phyloP scores from a whole-genome alignment of 352 stramenopile species.

The Phytopythium vexans region DNA sequence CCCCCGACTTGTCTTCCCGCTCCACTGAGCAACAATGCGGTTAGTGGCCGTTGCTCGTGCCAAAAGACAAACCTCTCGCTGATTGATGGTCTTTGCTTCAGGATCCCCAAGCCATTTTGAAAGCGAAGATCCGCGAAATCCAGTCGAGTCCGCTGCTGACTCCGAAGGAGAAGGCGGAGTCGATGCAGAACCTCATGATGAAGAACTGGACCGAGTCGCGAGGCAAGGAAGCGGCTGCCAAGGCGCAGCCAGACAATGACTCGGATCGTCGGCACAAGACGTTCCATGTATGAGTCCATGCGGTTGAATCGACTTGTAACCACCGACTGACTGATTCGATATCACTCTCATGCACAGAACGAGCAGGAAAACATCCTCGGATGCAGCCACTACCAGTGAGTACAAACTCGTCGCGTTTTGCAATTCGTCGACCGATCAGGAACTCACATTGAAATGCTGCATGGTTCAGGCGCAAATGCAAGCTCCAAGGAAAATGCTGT shows the following conservation, averaged over 20 bases:
- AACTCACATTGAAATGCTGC: not conserved
- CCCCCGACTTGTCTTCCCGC: slow-evolving; percentile 35
- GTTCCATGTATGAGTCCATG: slow-evolving; percentile 44
- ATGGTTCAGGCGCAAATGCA: slow-evolving; percentile 53
- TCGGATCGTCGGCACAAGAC: slow-evolving; percentile 40
- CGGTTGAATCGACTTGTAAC: not conserved
- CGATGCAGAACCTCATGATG: slow-evolving; percentile 86
- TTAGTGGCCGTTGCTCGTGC: slow-evolving; percentile 7
- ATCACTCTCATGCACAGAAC: slow-evolving; percentile 29
- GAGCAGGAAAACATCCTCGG: slow-evolving; percentile 62
- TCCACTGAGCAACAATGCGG: slow-evolving; percentile 53
- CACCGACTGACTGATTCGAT: not conserved
- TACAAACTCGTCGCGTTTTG: not conserved
- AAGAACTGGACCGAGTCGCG: slow-evolving; percentile 78
- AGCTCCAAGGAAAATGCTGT: slow-evolving; percentile 86
- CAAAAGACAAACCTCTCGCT: not conserved
- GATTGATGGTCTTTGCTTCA: slow-evolving; percentile 8
- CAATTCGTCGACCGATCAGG: not conserved
- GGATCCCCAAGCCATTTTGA: slow-evolving; percentile 55
- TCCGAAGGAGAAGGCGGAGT: slow-evolving; percentile 80
- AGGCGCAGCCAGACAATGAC: slow-evolving; percentile 43
- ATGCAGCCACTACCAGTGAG: slow-evolving; percentile 87
- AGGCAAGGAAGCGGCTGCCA: slow-evolving; percentile 36
- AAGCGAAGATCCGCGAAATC: slow-evolving; percentile 76
- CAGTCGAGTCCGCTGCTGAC: slow-evolving; percentile 74